These are phyloP conservation scores for Leccinum subgranulosum DNA, from an alignment of 768 basidiomycete species.

Conservation along the genomic window DNA sequence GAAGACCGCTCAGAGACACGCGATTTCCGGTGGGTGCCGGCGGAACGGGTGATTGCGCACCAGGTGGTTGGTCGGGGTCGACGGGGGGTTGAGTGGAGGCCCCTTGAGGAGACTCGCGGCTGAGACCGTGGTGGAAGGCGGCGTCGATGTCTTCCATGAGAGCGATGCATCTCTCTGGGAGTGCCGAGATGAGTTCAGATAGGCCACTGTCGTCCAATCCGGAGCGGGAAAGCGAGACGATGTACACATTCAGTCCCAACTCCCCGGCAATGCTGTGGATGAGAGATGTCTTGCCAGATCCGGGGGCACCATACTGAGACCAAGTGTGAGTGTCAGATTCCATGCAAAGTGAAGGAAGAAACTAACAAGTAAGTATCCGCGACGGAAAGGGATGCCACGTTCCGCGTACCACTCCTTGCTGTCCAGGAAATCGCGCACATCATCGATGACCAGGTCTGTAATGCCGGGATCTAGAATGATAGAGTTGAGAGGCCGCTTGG, in stretches of 20 bases:
- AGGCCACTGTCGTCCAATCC: constrained; percentile 64
- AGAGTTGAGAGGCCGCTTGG: constrained; percentile 63
- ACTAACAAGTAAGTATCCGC: constrained; percentile 67
- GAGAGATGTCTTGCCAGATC: constrained; percentile 76
- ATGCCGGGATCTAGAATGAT: constrained; percentile 72
- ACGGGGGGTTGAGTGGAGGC: neutral
- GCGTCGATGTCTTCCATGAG: constrained; percentile 87
- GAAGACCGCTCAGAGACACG: constrained; percentile 68
- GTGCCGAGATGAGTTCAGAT: constrained; percentile 52
- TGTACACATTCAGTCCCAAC: constrained; percentile 69
- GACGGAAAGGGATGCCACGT: constrained; percentile 78
- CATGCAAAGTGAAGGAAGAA: neutral
- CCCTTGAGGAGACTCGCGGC: constrained; percentile 23
- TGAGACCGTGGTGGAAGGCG: constrained; percentile 53
- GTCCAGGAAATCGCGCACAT: constrained; percentile 66
- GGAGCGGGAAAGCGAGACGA: constrained; percentile 60
- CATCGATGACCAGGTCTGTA: constrained; percentile 60
- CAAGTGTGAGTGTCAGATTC: neutral
- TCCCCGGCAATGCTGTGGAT: constrained; percentile 80
- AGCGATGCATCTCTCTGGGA: constrained; percentile 71
- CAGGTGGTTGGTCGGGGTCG: constrained; percentile 11
- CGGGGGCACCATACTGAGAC: constrained; percentile 63
- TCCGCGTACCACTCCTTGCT: constrained; percentile 72
- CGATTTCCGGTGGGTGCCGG: constrained; percentile 26
- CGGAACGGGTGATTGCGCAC: constrained; percentile 6